Evolutionary conservation across 2,329 filamentous ascomycete species (phyloP), one percentile per base, ranked within the genome.

Genomic region (Fusarium domesticum): DNA sequence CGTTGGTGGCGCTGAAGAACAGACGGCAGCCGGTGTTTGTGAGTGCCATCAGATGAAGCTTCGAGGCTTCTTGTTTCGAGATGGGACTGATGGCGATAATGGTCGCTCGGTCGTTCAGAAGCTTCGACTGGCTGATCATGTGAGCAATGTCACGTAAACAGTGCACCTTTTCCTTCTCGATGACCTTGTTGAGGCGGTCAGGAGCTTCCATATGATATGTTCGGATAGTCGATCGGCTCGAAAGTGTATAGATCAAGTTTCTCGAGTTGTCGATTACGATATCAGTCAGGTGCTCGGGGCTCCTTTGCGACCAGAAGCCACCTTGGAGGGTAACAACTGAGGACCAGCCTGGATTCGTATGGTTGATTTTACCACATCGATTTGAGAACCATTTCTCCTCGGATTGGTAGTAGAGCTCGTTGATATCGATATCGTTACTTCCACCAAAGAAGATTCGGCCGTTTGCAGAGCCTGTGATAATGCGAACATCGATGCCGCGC

Each of bases 341-440:
- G 43, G 78, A 77, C 73, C 87, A 84, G 25, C 85, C 84, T 4
- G 80, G 83, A 64, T 80, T 85, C 37, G 85, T 92, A 65, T 96
- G 93, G 63, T 95, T 95, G 51, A 92, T 83, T 69, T 91, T 96
- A 48, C 85, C 84, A 64, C 89, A 95, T 54, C 87, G 81, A 66
- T 84, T 90, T 41, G 87, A 85, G 64, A 98, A 98, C 93, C 93
- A 98, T 58, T 87, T 86, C 69, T 98, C 93, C 66, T 97, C 90
- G 61, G 96, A 90, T 68, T 97, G 92, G 64, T 98, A 98, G 56
- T 87, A 91, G 42, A 98, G 79, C 68, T 98, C 93, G 65, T 93
- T 89, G 37, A 98, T 82, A 58, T 97, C 91, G 52, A 89, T 89
- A 54, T 92, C 88, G 39, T 76, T 78, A 39, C 78, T 79, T 30